Percentiles rank a stretch among this genome's conserved stretches.
Evolutionary conservation across 768 basidiomycete genomes (phyloP).

Genomic region (Kwoniella heveanensis): DNA sequence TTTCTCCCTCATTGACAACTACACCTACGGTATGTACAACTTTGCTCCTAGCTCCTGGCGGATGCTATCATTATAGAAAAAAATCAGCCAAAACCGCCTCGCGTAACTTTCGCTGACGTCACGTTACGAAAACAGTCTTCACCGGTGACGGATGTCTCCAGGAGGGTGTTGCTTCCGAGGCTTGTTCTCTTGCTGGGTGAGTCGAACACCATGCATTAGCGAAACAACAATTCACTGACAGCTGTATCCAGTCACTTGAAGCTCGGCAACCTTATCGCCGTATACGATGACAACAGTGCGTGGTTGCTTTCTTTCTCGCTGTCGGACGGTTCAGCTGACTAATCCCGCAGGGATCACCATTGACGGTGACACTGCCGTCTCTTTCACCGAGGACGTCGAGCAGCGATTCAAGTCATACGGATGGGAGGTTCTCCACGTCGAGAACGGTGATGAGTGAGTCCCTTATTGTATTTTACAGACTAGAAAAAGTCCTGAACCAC

Average conservation of each 20-base stretch:
- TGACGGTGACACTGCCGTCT: conserved; percentile 85
- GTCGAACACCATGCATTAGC: too few species aligned
- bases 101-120: conserved; percentile 20
- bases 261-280: conserved; percentile 86
- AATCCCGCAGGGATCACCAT: conserved; percentile 78
- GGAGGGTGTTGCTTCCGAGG: conserved; percentile 94
- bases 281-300: conserved; percentile 95
- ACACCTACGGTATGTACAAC: conserved; percentile 70
- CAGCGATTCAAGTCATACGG: conserved; percentile 87
- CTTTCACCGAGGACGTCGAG: conserved; percentile 92
- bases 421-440: conserved; percentile 87
- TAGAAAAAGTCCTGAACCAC: background rate
- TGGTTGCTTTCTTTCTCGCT: conserved; percentile 21
- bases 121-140: conserved; percentile 64
- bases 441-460: conserved; percentile 73
- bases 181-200: conserved; percentile 80
- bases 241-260: conserved; percentile 68
- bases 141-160: conserved; percentile 93
- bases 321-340: background rate
- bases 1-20: conserved; percentile 76
- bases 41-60: too few species aligned
- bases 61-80: too few species aligned
- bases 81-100: conserved; percentile 4
- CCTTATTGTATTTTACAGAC: background rate
- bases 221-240: background rate